Base-by-base conservation (phyloP, 768 basidiomycete species). In the Pilatotrama ljubarskyi region DNA sequence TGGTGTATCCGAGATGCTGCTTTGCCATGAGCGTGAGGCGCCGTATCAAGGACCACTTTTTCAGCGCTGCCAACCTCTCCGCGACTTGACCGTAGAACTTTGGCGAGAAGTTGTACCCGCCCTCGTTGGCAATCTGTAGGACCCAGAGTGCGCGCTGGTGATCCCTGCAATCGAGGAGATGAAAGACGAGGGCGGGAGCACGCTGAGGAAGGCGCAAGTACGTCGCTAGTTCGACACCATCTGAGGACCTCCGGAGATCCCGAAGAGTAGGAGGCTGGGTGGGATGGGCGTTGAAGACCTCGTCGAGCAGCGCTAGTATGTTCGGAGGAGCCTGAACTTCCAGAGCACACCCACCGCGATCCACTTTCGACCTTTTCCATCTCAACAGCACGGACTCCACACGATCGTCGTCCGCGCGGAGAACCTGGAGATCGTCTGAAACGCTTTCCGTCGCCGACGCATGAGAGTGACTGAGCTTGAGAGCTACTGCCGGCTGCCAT, bases 11-110 rank as follows among this genome's bases (percentile, higher is more conserved):
- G 15, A 79, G 76, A 20, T 84, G 80, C 36, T 75, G 69, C 62
- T 75, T 76, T 50, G 80, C 87, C 18, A 84, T 73, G 25, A 73
- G 70, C 52, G 84, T 81, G 17, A 84, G 67, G 20, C 72, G 61
- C 18, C 83, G 73, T 3, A 92, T 72, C 13, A 74, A 67, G 35
- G 72, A 60, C 88, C 90, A 91, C 25, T 75, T 68, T 25, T 73
- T 75, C 48, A 68, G 67, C 8, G 72, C 65, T 18, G 85, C 80
- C 24, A 90, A 72, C 44, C 76, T 79, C 67, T 78, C 73, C 38
- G 80, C 78, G 36, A 85, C 75, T 17, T 75, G 65, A 68, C 90
- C 86, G 81, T 86, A 91, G 9, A 79, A 80, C 59, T 77, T 80
- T 51, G 79, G 79, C 52, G 79, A 80, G 64, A 84, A 70, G 9